phyloP scores from a whole-genome alignment of 768 basidiomycete genomes.

The Boletus vermiculosoides region DNA sequence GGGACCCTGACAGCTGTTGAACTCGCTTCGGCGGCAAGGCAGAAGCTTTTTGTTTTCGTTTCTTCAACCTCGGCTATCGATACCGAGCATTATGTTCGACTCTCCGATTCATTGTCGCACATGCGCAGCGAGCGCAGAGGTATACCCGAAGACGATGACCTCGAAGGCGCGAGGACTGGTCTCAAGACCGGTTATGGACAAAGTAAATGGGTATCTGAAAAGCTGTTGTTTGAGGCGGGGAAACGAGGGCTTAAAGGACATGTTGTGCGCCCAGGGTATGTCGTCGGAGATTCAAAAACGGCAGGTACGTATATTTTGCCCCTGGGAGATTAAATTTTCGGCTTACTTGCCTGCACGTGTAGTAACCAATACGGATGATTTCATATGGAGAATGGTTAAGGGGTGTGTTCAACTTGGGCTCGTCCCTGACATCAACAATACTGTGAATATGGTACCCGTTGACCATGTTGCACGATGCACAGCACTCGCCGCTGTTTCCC shows the following conservation, averaged over 20 bases:
- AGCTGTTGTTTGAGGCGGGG: conserved; percentile 88
- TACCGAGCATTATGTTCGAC: conserved; percentile 82
- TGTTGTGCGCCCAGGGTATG: conserved; percentile 92
- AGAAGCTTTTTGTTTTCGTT: conserved; percentile 85
- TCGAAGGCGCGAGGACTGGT: conserved; percentile 74
- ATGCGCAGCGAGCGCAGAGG: conserved; percentile 50
- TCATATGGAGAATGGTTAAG: conserved; percentile 97
- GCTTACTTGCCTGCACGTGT: conserved; percentile 1
- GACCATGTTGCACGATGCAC: conserved; percentile 90
- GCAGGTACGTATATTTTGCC: conserved; percentile 58
- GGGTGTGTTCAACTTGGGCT: conserved; percentile 98
- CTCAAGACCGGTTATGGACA: conserved; percentile 95
- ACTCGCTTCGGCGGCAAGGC: conserved; percentile 68
- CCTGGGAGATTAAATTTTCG: background rate
- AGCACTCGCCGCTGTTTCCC: conserved; percentile 66
- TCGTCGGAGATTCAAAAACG: conserved; percentile 86
- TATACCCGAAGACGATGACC: conserved; percentile 82
- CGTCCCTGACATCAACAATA: conserved; percentile 96
- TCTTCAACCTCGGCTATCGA: conserved; percentile 96
- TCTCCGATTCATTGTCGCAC: conserved; percentile 68
- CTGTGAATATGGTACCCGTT: conserved; percentile 97
- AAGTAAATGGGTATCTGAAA: conserved; percentile 98
- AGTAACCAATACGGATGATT: conserved; percentile 99
- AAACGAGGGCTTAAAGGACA: conserved; percentile 79
- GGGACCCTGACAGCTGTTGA: conserved; percentile 83